A percentile compares a stretch with the other conserved stretches of the same genome.
Conservation (phyloP, 768 basidiomycete species). For the Clathrus columnatus region DNA sequence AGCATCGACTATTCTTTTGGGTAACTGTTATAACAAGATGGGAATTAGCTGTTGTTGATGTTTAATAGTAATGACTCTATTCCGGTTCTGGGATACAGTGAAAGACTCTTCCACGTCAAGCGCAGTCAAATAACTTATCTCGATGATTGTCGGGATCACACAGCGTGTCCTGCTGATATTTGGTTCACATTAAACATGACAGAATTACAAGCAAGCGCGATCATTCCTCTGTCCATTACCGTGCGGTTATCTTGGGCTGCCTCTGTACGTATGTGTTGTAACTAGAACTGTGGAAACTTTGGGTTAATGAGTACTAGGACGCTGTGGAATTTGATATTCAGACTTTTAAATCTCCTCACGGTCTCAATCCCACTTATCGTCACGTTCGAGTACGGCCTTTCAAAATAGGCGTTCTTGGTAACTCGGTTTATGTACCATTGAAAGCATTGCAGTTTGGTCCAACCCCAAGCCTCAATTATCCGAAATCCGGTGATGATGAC, state of each 20-base stretch:
- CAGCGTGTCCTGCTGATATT: background rate
- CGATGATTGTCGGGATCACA: background rate
- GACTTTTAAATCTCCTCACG: background rate
- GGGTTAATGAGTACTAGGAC: too few relatives aligned
- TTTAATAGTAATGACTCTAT: too few relatives aligned
- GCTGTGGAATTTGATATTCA: background rate
- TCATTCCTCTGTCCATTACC: background rate
- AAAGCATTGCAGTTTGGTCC: background rate
- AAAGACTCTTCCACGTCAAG: background rate
- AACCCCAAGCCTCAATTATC: background rate
- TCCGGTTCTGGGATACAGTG: background rate
- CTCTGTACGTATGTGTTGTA: background rate
- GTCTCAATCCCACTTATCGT: background rate
- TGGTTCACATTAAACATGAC: background rate
- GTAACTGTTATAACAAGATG: too few relatives aligned
- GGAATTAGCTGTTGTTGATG: too few relatives aligned
- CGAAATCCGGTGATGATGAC: background rate
- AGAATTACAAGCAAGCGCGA: background rate
- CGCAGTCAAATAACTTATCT: background rate
- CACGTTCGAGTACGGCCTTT: background rate
- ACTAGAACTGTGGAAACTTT: background rate
- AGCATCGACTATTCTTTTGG: background rate
- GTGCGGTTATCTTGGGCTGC: background rate
- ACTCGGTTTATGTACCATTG: background rate
- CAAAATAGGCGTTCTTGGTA: background rate